A percentile compares a stretch with the other conserved stretches of the same genome.
Conservation (phyloP, 345 rosid genomes). For the Viola odorata region DNA sequence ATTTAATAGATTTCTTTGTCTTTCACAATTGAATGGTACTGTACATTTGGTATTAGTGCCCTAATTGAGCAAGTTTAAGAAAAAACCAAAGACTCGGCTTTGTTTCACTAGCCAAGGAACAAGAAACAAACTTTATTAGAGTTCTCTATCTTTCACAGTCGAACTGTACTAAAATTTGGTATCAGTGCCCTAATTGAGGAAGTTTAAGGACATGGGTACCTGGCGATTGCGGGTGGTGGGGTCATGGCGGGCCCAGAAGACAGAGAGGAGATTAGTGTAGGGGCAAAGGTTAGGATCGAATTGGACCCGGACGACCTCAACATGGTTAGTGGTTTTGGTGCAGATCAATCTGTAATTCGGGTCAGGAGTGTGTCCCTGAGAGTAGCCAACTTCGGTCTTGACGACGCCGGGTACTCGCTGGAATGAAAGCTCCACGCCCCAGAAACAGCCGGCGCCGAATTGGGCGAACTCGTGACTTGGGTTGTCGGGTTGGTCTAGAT, state of each 20-base stretch:
- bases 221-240: slow-evolving; percentile 84
- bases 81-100: too few species aligned
- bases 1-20: too few species aligned
- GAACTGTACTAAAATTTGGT: too few species aligned
- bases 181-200: background rate
- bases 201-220: slow-evolving; percentile 21
- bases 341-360: slow-evolving; percentile 65
- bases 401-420: slow-evolving; percentile 66
- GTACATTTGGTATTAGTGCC: too few species aligned
- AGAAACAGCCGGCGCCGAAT: slow-evolving; percentile 96
- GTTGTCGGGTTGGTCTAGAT: slow-evolving; percentile 44
- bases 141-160: too few species aligned
- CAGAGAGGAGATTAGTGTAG: slow-evolving; percentile 47
- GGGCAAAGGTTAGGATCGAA: slow-evolving; percentile 62
- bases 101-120: too few species aligned
- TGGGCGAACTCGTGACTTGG: slow-evolving; percentile 57
- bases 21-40: too few species aligned
- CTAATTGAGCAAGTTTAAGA: too few species aligned
- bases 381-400: slow-evolving; percentile 81
- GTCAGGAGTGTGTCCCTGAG: slow-evolving; percentile 61
- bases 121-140: too few species aligned
- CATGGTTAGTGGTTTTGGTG: slow-evolving; percentile 63
- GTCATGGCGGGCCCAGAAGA: slow-evolving; percentile 77
- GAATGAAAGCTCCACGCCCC: slow-evolving; percentile 78
- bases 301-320: slow-evolving; percentile 78